These are phyloP conservation scores for Candida maris DNA, from an alignment of 805 yeast genomes.

Conservation along the genomic window DNA sequence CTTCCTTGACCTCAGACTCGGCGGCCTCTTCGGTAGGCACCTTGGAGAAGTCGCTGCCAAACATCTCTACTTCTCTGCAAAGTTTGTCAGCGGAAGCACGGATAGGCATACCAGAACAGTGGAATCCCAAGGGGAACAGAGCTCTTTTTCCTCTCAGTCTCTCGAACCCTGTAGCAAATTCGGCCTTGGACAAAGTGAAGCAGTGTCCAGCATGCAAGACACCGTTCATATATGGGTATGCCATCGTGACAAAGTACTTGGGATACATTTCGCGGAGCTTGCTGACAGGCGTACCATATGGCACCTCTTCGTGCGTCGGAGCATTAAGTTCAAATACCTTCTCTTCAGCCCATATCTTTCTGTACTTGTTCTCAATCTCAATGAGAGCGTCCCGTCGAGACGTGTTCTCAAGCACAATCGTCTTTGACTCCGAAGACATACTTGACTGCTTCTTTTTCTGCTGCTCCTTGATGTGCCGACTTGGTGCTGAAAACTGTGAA, in stretches of 20 bases:
- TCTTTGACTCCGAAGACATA: slow-evolving; percentile 28
- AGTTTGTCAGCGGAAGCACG: slow-evolving; percentile 93
- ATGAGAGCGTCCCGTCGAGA: slow-evolving; percentile 92
- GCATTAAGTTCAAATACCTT: slow-evolving; percentile 85
- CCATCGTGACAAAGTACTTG: slow-evolving; percentile 89
- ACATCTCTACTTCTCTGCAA: slow-evolving; percentile 85
- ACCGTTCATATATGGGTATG: slow-evolving; percentile 99
- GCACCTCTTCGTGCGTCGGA: slow-evolving; percentile 66
- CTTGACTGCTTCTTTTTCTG: no score
- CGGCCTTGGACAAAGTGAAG: slow-evolving; percentile 91
- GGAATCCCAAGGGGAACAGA: slow-evolving; percentile 94
- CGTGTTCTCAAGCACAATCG: slow-evolving; percentile 53
- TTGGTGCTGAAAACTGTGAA: no score
- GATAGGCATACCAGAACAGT: slow-evolving; percentile 99
- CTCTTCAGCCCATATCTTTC: slow-evolving; percentile 81
- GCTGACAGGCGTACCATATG: slow-evolving; percentile 53
- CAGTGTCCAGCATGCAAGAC: slow-evolving; percentile 96
- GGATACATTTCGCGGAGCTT: slow-evolving; percentile 78
- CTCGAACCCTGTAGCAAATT: slow-evolving; percentile 88
- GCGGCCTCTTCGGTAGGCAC: slow-evolving; percentile 63
- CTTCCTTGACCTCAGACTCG: slow-evolving; percentile 29
- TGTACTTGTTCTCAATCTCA: slow-evolving; percentile 85
- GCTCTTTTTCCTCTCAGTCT: slow-evolving; percentile 93
- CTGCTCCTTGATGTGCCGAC: no score
- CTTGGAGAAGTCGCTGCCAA: slow-evolving; percentile 75